phyloP scores from a whole-genome alignment of 2,329 filamentous ascomycete genomes.

The Claviceps lovelessii region DNA sequence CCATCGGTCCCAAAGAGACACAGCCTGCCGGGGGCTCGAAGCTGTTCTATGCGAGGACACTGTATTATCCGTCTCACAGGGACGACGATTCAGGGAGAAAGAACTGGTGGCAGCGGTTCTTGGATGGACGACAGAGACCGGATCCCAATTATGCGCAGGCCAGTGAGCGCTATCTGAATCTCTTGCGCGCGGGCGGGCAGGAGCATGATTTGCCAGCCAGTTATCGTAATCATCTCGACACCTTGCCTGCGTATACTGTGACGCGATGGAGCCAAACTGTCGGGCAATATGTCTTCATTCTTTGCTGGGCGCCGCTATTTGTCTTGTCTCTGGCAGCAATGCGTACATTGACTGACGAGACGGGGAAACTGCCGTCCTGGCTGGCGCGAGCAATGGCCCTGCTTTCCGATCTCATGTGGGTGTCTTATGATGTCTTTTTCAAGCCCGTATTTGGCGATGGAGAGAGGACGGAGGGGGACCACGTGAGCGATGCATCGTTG shows the following conservation, averaged over 20 bases:
- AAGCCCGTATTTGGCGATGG: conserved; percentile 70
- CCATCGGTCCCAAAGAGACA: conserved; percentile 43
- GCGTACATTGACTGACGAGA: conserved; percentile 44
- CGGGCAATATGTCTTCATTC: conserved; percentile 49
- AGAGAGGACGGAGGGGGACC: conserved; percentile 42
- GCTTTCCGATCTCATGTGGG: conserved; percentile 37
- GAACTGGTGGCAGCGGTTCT: conserved; percentile 33
- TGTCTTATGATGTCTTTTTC: conserved; percentile 29
- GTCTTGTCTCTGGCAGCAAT: conserved; percentile 30
- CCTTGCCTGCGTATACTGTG: conserved; percentile 54
- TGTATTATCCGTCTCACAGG: conserved; percentile 39
- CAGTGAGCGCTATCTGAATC: conserved; percentile 66
- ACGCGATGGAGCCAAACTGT: conserved; percentile 53
- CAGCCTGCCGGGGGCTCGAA: conserved; percentile 45
- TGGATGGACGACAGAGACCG: conserved; percentile 37
- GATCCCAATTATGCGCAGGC: conserved; percentile 65
- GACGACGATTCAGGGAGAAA: conserved; percentile 20
- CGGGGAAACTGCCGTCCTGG: conserved; percentile 58
- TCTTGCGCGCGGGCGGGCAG: conserved; percentile 62
- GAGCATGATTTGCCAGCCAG: conserved; percentile 69
- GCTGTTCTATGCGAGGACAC: conserved; percentile 71
- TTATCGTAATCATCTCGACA: conserved; percentile 60
- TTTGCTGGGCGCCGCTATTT: conserved; percentile 42
- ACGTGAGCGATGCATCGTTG: background rate
- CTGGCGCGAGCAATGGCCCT: conserved; percentile 35